A percentile compares a stretch with the other conserved stretches of the same genome.
Evolutionary conservation across 2,329 filamentous ascomycete genomes (phyloP).

Genomic region (Ophiostoma quercus): DNA sequence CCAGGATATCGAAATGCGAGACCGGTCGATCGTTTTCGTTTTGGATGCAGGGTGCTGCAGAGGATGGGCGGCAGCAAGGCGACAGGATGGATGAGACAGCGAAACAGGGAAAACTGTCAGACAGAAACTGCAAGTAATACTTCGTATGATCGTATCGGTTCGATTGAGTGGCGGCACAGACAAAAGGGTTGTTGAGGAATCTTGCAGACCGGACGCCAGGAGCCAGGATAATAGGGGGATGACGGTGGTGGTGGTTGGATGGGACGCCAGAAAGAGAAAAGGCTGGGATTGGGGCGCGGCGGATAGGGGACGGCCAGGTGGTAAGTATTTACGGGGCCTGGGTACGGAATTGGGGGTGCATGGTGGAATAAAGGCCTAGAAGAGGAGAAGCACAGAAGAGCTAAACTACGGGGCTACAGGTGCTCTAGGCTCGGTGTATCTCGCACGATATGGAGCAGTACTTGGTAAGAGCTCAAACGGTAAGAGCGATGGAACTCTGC

Average conservation of each 20-base stretch:
- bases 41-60: neutral
- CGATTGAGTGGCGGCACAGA: slow-evolving; percentile 4
- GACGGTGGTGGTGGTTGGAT: slow-evolving; percentile 22
- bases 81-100: neutral
- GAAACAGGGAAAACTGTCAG: slow-evolving; percentile 8
- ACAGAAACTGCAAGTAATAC: neutral
- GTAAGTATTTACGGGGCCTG: too few relatives aligned
- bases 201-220: slow-evolving; percentile 4
- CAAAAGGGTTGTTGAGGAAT: neutral
- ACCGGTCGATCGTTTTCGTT: neutral
- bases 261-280: slow-evolving; percentile 20
- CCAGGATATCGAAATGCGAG: neutral
- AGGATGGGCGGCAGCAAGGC: neutral
- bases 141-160: neutral
- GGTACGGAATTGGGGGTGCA: too few relatives aligned
- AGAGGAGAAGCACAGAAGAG: too few relatives aligned
- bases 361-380: neutral
- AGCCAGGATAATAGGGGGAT: slow-evolving; percentile 20
- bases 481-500: slow-evolving; percentile 18
- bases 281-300: slow-evolving; percentile 20
- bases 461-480: neutral
- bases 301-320: neutral
- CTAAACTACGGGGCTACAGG: neutral
- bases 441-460: neutral
- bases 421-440: neutral